Conservation (phyloP, 805 yeast genomes). For the Starmera quercuum region DNA sequence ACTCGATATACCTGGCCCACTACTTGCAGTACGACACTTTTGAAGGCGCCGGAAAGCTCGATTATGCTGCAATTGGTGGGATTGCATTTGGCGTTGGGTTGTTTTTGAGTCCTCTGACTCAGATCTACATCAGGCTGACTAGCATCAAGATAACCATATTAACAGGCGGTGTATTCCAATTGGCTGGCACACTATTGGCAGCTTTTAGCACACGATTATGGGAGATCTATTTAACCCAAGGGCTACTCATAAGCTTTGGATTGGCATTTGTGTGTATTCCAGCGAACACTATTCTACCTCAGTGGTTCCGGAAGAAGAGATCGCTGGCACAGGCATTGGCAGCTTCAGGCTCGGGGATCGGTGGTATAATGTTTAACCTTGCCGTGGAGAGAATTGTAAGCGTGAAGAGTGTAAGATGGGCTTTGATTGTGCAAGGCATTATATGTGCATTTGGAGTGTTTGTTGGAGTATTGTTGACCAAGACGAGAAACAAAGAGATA, state of each 20-base stretch:
- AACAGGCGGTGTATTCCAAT: conserved; percentile 44
- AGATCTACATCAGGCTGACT: conserved; percentile 34
- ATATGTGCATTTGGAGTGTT: conserved; percentile 25
- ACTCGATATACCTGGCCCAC: conserved; percentile 53
- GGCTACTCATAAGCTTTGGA: conserved; percentile 48
- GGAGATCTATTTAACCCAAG: conserved; percentile 65
- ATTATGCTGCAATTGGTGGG: conserved; percentile 65
- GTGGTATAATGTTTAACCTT: conserved; percentile 35
- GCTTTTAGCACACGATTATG: conserved; percentile 50
- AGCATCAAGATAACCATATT: conserved; percentile 39
- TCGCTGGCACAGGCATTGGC: conserved; percentile 36
- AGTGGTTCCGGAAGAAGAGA: conserved; percentile 60
- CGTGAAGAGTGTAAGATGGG: conserved; percentile 23
- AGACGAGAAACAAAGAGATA: conserved; percentile 30
- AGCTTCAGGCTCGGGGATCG: conserved; percentile 34
- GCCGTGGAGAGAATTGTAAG: conserved; percentile 28
- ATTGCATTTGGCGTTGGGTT: conserved; percentile 52
- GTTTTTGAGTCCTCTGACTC: conserved; percentile 47
- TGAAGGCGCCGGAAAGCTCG: conserved; percentile 45
- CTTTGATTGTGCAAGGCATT: conserved; percentile 29
- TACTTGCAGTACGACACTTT: conserved; percentile 44
- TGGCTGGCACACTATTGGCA: conserved; percentile 51
- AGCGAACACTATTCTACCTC: conserved; percentile 52
- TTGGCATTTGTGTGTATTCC: conserved; percentile 51
- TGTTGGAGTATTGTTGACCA: conserved; percentile 26